A percentile compares a stretch with the other conserved stretches of the same genome.
phyloP scores from a whole-genome alignment of 495 filamentous ascomycete genomes.

The Delitschia confertaspora region DNA sequence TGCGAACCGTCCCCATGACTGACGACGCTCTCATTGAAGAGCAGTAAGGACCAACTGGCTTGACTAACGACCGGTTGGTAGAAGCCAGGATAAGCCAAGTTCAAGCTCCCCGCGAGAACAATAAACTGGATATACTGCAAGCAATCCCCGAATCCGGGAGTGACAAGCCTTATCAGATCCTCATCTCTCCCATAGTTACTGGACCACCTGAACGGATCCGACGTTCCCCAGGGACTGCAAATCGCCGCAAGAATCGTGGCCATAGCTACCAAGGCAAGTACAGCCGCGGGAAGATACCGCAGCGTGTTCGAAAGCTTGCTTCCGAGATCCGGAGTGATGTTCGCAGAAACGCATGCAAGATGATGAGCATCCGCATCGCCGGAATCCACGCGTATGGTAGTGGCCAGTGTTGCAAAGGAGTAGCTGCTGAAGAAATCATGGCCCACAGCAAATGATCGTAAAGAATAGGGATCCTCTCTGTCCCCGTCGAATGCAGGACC shows the following conservation, averaged over 20 bases:
- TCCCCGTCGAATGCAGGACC: constrained; percentile 54
- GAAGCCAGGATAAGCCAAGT: constrained; percentile 84
- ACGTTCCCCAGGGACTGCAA: constrained; percentile 87
- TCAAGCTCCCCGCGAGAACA: constrained; percentile 75
- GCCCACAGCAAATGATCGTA: constrained; percentile 64
- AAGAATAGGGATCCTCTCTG: constrained; percentile 39
- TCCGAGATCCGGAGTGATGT: constrained; percentile 74
- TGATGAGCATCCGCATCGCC: constrained; percentile 54
- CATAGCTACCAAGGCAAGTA: constrained; percentile 70
- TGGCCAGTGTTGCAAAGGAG: constrained; percentile 69
- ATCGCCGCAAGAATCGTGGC: constrained; percentile 76
- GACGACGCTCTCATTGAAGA: constrained; percentile 90
- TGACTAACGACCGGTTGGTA: constrained; percentile 86
- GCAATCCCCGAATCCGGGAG: constrained; percentile 93
- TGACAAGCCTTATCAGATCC: constrained; percentile 84
- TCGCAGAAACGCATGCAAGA: constrained; percentile 70
- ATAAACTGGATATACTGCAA: constrained; percentile 95
- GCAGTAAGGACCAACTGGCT: constrained; percentile 74
- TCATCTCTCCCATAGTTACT: constrained; percentile 93
- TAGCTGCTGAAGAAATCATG: constrained; percentile 75
- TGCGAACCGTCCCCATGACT: constrained; percentile 52
- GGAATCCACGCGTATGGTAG: constrained; percentile 61
- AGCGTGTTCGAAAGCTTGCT: constrained; percentile 53
- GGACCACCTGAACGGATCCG: constrained; percentile 83
- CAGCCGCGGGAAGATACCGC: constrained; percentile 67